Base-by-base conservation (phyloP, 371 early-diverging fungal genomes). In the Circinella minor region DNA sequence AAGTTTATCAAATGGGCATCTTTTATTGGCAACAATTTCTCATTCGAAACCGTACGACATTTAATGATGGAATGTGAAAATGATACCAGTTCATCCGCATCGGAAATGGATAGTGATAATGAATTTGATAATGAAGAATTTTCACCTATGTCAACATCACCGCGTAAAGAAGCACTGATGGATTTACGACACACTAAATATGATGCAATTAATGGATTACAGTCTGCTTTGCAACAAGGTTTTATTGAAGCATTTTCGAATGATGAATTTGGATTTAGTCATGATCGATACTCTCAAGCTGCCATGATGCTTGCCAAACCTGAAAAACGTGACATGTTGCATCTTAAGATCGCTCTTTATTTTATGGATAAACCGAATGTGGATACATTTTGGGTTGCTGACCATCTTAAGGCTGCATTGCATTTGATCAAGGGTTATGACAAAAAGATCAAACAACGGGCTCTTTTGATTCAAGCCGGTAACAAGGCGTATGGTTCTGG, bases 391-490 rank as follows among this genome's bases (percentile, higher is more conserved):
- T 83, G 84, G 84, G 81, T 82, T 1, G 91, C 93, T 14, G 88
- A 89, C 61, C 88, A 95, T 73, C 84, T 98, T 64, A 84, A 92
- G 73, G 90, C 90, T 63, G 94, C 95, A 8, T 84, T 95, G 68
- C 87, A 84, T 47, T 84, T 95, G 61, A 92, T 97, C 70, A 91
- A 95, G 67, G 91, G 94, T 10, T 69, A 71, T 15, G 64, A 74
- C 13, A 70, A 72, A 17, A 81, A 78, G 51, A 36, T 62, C n/a
- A 65, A 68, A n/a, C 77, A 82, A 66, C 74, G 84, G 55, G 75
- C 68, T 1, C 57, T 79, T 5, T 55, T 81, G 3, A 51, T 76
- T 8, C 74, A 76, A 14, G 84, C 84, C 0, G 82, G 82, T 36
- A 77, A 84, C 55, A 76, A 81, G 15, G 84, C 84, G 0, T 82